Evolutionary conservation across 2,329 filamentous ascomycete species (phyloP), one percentile per base, ranked within the genome.

Genomic region (Proliferodiscus dingleyae): DNA sequence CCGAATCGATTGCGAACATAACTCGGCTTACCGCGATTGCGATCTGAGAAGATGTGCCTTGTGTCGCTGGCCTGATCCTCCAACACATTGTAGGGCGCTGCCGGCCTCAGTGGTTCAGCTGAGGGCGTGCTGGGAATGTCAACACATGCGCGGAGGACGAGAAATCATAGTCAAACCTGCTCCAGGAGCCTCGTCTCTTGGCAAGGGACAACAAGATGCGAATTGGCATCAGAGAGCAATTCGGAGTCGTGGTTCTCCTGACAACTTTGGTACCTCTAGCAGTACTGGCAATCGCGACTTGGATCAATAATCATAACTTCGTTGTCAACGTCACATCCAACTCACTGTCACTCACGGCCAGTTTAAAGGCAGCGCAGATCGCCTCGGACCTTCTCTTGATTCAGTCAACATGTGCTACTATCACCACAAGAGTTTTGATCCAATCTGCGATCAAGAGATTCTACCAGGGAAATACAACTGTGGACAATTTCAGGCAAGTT

Each of bases 191-290:
- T 45, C 36, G 19, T 61, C 79, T 81, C 34, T 88, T 89, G 34
- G 34, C 10, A 11, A 22, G 34, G 32, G 34, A 22, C 6, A 22
- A 13, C 34, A 37, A 47, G 59, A 91, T 95, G 87, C 81, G 89
- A 66, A 80, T 95, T 64, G 84, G 86, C 47, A 95, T 95, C 61
- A 80, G 89, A 56, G 83, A 90, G 69, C 90, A 96, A 77, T 76
- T 96, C 58, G 87, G 81, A 55, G 74, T 83, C 65, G 75, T 95
- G 53, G 87, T 95, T 60, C 72, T 93, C 54, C 62, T 88, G 49
- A 80, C 85, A 49, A 82, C 88, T 39, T 76, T 94, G 46, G 70
- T 86, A 46, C 83, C 84, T 43, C 77, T 95, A 51, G 80, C 84
- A 45, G 81, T 95, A 51, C 77, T 95, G 50, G 81, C 88, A 13